Percentiles rank a stretch among this genome's conserved stretches.
Conservation (phyloP, 345 rosid species). For the Cardamine occulta region DNA sequence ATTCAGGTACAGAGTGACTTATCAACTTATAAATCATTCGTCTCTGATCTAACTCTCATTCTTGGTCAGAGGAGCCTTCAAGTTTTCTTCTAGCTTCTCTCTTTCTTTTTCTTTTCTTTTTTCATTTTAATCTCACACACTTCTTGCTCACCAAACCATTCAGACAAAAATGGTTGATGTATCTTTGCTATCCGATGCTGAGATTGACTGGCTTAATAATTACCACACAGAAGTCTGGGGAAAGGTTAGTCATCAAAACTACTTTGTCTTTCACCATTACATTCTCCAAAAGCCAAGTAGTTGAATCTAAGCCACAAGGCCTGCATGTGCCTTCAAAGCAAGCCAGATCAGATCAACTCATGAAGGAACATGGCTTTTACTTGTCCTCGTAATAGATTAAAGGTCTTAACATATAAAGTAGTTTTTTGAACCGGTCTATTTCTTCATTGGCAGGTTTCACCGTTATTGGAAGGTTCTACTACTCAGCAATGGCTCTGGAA, state of each 20-base stretch:
- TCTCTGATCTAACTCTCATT: constrained; percentile 4
- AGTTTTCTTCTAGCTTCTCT: constrained; percentile 4
- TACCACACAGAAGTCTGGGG: constrained; percentile 94
- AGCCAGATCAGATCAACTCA: neutral
- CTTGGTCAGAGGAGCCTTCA: neutral
- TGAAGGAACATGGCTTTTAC: neutral
- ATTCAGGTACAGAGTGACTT: constrained; percentile 64
- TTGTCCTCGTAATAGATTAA: neutral
- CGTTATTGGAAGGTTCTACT: constrained; percentile 72
- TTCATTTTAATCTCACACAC: constrained; percentile 14
- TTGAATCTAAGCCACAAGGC: constrained; percentile 8
- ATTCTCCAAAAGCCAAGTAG: constrained; percentile 6
- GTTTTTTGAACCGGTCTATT: constrained; percentile 8
- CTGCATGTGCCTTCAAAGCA: constrained; percentile 13
- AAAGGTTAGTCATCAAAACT: constrained; percentile 56
- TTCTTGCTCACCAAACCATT: constrained; percentile 25
- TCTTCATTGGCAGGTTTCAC: constrained; percentile 72
- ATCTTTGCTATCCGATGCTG: constrained; percentile 62
- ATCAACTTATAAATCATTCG: neutral
- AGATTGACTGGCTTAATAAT: constrained; percentile 76
- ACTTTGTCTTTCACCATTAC: neutral
- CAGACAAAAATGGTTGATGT: constrained; percentile 77
- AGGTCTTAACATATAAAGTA: neutral
- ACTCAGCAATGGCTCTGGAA: constrained; percentile 84
- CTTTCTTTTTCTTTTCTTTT: neutral